Percentiles rank a stretch among this genome's conserved stretches.
Evolutionary conservation across 2,329 filamentous ascomycete species (phyloP).

Genomic region (Epichloe scottii): DNA sequence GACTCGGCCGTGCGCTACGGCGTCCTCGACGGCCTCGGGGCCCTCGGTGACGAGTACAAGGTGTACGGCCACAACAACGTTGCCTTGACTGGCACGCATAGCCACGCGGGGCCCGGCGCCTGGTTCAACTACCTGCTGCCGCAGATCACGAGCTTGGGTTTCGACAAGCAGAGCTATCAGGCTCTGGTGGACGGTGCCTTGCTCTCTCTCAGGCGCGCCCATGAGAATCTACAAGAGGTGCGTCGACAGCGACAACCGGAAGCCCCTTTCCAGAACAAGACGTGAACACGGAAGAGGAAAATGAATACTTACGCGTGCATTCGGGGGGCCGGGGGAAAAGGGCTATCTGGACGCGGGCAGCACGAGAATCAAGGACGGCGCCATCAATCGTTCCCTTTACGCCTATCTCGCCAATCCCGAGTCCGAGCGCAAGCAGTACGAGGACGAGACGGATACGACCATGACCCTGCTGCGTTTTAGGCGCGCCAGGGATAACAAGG

Average conservation of each 20-base stretch:
- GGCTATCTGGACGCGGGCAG: slow-evolving; percentile 61
- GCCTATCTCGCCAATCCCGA: slow-evolving; percentile 79
- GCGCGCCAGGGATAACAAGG: slow-evolving; percentile 60
- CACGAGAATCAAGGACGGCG: slow-evolving; percentile 59
- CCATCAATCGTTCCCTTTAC: slow-evolving; percentile 80
- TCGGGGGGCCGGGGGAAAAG: slow-evolving; percentile 10
- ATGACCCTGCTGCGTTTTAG: slow-evolving; percentile 72
- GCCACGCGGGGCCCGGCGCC: slow-evolving; percentile 79
- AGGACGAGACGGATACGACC: slow-evolving; percentile 36
- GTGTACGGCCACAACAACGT: slow-evolving; percentile 71
- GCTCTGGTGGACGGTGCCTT: slow-evolving; percentile 82
- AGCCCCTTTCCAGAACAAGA: too few species aligned
- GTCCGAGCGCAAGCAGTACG: slow-evolving; percentile 59
- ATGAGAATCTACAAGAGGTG: slow-evolving; percentile 38
- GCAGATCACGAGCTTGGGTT: slow-evolving; percentile 79
- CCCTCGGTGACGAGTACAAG: slow-evolving; percentile 58
- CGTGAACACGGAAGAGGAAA: not conserved
- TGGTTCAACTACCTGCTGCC: slow-evolving; percentile 93
- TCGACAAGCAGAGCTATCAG: slow-evolving; percentile 73
- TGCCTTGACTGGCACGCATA: slow-evolving; percentile 85
- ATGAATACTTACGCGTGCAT: not conserved
- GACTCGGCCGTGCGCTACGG: slow-evolving; percentile 82
- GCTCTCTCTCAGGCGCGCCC: slow-evolving; percentile 69
- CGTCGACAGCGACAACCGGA: slow-evolving; percentile 3
- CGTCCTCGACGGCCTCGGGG: slow-evolving; percentile 62